A percentile compares a stretch with the other conserved stretches of the same genome.
phyloP scores from a whole-genome alignment of 2,329 filamentous ascomycete genomes.

The Pseudophaeomoniella oleicola region DNA sequence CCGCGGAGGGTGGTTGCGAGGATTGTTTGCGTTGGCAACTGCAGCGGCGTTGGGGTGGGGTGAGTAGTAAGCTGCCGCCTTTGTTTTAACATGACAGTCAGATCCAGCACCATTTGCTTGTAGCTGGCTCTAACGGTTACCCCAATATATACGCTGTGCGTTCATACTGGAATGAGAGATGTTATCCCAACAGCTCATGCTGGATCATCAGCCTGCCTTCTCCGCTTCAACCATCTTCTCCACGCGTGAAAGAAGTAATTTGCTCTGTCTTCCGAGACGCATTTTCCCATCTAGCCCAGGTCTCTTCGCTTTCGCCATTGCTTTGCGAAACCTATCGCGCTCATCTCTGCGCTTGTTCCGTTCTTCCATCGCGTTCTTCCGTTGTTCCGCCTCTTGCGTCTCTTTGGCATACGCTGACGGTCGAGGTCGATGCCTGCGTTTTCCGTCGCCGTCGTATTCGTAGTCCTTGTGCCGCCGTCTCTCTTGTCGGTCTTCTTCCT shows the following conservation, averaged over 20 bases:
- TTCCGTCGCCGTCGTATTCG: conserved; percentile 6
- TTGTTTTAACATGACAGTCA: no score
- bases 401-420: conserved; percentile 48
- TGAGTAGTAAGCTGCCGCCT: no score
- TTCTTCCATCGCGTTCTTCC: conserved; percentile 44
- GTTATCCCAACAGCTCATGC: no score
- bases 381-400: conserved; percentile 51
- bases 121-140: no score
- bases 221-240: conserved; percentile 64
- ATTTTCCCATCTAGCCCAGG: conserved; percentile 56
- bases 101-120: no score
- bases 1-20: no score
- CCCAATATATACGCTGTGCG: no score
- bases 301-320: conserved; percentile 46
- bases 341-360: conserved; percentile 21
- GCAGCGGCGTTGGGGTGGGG: no score
- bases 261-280: conserved; percentile 70
- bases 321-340: conserved; percentile 56
- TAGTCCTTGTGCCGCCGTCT: conserved; percentile 2
- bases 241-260: conserved; percentile 61
- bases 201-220: no score
- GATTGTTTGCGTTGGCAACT: no score
- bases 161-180: no score
- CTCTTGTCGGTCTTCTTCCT: conserved; percentile 3
- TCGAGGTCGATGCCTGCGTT: conserved; percentile 21